phyloP scores from a whole-genome alignment of 83 land plant genomes.

The Diphasiastrum complanatum region DNA sequence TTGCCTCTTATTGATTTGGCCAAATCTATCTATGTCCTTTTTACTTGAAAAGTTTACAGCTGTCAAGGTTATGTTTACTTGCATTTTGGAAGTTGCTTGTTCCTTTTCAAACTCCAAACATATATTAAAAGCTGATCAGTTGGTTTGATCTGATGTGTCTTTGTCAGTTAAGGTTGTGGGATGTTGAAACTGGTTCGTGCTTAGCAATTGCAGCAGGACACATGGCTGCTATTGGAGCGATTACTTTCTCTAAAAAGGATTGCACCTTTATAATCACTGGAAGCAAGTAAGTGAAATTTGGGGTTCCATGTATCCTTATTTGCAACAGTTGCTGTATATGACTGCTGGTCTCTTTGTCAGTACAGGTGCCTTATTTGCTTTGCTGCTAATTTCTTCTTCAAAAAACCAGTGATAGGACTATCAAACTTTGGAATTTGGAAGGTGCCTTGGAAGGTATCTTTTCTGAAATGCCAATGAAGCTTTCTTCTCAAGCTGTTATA shows the following conservation, averaged over 20 bases:
- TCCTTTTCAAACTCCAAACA: no score
- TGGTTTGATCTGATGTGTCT: slow-evolving; percentile 1
- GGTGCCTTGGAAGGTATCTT: slow-evolving; percentile 27
- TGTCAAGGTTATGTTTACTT: no score
- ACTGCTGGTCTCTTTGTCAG: background rate
- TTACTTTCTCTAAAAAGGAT: slow-evolving; percentile 70
- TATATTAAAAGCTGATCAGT: no score
- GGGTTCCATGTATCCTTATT: background rate
- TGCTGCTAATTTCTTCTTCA: background rate
- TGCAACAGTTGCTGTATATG: background rate
- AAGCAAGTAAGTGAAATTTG: slow-evolving; percentile 49
- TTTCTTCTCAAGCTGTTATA: slow-evolving; percentile 60
- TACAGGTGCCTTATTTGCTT: background rate
- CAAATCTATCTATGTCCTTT: no score
- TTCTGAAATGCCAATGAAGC: slow-evolving; percentile 25
- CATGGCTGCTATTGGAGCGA: slow-evolving; percentile 71
- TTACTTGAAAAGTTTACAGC: no score
- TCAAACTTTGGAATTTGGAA: slow-evolving; percentile 74
- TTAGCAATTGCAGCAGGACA: slow-evolving; percentile 74
- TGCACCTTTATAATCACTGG: slow-evolving; percentile 77
- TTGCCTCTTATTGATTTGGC: no score
- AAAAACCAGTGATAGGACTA: slow-evolving; percentile 63
- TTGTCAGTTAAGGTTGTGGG: slow-evolving; percentile 78
- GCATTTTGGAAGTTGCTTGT: no score
- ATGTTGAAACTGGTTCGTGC: slow-evolving; percentile 47